Percentiles rank a stretch among this genome's conserved stretches.
Evolutionary conservation across 495 filamentous ascomycete species (phyloP).

Genomic region (Parachaetomium inaequale): DNA sequence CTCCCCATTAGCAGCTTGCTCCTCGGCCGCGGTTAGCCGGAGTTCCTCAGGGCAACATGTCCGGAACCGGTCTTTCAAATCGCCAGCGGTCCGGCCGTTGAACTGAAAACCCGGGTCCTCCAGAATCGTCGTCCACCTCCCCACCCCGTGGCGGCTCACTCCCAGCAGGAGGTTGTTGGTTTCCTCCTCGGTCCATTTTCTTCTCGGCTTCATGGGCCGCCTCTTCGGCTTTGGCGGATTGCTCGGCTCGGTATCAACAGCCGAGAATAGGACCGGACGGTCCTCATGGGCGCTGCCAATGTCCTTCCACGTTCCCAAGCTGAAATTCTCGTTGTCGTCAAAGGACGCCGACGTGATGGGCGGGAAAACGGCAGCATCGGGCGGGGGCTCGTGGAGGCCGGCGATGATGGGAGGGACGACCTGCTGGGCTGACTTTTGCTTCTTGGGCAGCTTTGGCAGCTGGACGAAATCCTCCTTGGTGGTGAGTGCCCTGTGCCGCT

Average conservation of each 20-base stretch:
- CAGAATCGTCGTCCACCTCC: slow-evolving; percentile 85
- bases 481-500: slow-evolving; percentile 39
- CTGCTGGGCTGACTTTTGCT: slow-evolving; percentile 50
- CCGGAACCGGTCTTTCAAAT: slow-evolving; percentile 82
- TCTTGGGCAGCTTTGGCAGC: slow-evolving; percentile 55
- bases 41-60: slow-evolving; percentile 67
- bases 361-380: slow-evolving; percentile 67
- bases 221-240: slow-evolving; percentile 36
- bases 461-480: slow-evolving; percentile 54
- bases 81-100: slow-evolving; percentile 68
- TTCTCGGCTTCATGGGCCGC: slow-evolving; percentile 46
- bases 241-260: slow-evolving; percentile 22
- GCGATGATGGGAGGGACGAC: slow-evolving; percentile 62
- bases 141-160: slow-evolving; percentile 76
- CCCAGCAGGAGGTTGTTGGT: slow-evolving; percentile 72
- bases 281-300: slow-evolving; percentile 29
- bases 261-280: slow-evolving; percentile 22
- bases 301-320: slow-evolving; percentile 24
- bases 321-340: slow-evolving; percentile 32
- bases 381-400: slow-evolving; percentile 72
- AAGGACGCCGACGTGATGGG: slow-evolving; percentile 60
- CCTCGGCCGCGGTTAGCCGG: slow-evolving; percentile 35
- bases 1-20: slow-evolving; percentile 12
- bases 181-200: slow-evolving; percentile 81
- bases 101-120: slow-evolving; percentile 70